Percentiles rank a stretch among this genome's conserved stretches.
Conservation (phyloP, 257 asterid genomes). For the Osmanthus fragrans region DNA sequence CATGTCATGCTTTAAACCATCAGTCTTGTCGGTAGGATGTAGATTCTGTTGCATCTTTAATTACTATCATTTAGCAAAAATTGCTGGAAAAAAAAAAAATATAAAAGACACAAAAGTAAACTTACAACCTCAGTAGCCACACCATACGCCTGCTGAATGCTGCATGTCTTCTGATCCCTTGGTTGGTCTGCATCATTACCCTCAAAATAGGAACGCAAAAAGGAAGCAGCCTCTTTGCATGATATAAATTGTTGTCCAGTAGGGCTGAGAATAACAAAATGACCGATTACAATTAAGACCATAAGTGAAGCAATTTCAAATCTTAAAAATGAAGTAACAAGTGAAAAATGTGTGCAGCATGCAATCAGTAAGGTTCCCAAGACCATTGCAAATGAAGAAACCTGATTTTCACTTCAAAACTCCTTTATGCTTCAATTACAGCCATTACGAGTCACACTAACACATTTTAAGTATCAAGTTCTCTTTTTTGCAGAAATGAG, state of each 20-base stretch:
- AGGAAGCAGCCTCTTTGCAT: slow-evolving; percentile 84
- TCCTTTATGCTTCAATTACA: slow-evolving; percentile 18
- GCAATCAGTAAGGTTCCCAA: neutral
- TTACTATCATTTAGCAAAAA: slow-evolving; percentile 29
- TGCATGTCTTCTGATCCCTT: slow-evolving; percentile 45
- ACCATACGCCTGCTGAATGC: slow-evolving; percentile 42
- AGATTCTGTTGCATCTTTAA: slow-evolving; percentile 50
- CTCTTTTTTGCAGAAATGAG: neutral
- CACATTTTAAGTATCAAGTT: slow-evolving; percentile 2
- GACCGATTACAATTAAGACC: slow-evolving; percentile 22
- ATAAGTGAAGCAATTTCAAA: slow-evolving; percentile 15
- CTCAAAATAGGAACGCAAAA: slow-evolving; percentile 64
- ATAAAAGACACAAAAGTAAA: slow-evolving; percentile 13
- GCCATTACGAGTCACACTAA: slow-evolving; percentile 4
- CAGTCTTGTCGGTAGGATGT: slow-evolving; percentile 35
- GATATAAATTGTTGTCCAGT: slow-evolving; percentile 78
- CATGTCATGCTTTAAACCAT: slow-evolving; percentile 23
- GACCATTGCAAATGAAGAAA: neutral
- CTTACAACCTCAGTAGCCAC: slow-evolving; percentile 54
- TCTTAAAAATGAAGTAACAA: neutral
- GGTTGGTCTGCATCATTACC: slow-evolving; percentile 38
- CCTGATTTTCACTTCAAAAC: neutral
- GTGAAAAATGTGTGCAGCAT: slow-evolving; percentile 9
- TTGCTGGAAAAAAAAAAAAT: slow-evolving; percentile 7
- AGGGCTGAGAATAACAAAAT: slow-evolving; percentile 58